Conservation (phyloP, 257 asterid species). For the Solanum boliviense region DNA sequence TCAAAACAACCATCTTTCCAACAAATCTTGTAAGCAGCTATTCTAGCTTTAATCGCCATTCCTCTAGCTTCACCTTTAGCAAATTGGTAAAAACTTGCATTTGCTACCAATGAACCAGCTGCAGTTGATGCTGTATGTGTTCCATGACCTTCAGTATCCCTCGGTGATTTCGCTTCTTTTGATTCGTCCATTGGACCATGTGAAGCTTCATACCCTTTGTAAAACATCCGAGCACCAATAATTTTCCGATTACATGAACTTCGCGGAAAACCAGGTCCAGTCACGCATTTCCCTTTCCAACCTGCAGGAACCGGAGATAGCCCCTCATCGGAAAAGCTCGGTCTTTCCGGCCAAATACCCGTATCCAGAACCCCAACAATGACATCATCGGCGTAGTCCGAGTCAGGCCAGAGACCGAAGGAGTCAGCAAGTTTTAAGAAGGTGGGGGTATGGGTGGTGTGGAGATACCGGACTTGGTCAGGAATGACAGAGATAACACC, state of each 20-base stretch:
- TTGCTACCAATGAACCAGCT: conserved; percentile 62
- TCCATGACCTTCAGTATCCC: conserved; percentile 98
- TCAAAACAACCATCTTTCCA: conserved; percentile 70
- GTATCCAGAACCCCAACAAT: conserved; percentile 79
- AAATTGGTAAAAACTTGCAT: conserved; percentile 66
- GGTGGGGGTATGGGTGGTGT: conserved; percentile 77
- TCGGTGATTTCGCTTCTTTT: conserved; percentile 45
- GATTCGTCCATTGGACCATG: conserved; percentile 30
- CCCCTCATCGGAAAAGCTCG: conserved; percentile 74
- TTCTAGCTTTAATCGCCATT: conserved; percentile 82
- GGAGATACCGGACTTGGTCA: conserved; percentile 47
- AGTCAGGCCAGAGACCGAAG: conserved; percentile 81
- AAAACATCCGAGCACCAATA: conserved; percentile 69
- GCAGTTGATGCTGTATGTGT: conserved; percentile 91
- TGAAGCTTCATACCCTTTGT: conserved; percentile 48
- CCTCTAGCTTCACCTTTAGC: conserved; percentile 89
- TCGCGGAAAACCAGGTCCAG: conserved; percentile 40
- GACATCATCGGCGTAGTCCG: conserved; percentile 78
- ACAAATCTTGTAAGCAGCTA: conserved; percentile 79
- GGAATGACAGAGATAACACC: conserved; percentile 66
- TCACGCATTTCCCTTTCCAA: conserved; percentile 82
- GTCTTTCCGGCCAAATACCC: conserved; percentile 90
- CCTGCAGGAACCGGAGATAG: conserved; percentile 49
- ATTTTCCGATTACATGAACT: conserved; percentile 53
- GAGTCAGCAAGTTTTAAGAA: conserved; percentile 57